These are phyloP conservation scores for Nakazawaea peltata DNA, from an alignment of 805 yeast genomes.

Conservation along the genomic window DNA sequence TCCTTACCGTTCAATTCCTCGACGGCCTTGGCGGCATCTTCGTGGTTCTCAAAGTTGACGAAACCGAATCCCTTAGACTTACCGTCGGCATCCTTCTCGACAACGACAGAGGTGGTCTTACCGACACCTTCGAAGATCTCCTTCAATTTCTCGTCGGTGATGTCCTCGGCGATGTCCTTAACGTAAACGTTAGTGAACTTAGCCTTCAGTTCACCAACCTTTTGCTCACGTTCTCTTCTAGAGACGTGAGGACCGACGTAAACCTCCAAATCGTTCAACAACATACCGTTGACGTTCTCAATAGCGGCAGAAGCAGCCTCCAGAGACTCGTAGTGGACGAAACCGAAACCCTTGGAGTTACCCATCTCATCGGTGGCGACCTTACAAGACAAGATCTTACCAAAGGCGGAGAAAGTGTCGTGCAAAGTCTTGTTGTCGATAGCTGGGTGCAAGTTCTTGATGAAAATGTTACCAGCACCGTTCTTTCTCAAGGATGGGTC, in stretches of 20 bases:
- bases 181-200: slow-evolving; percentile 94
- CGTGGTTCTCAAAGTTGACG: slow-evolving; percentile 84
- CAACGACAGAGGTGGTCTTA: slow-evolving; percentile 70
- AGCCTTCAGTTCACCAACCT: slow-evolving; percentile 82
- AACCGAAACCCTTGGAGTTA: slow-evolving; percentile 91
- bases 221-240: slow-evolving; percentile 89
- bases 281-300: slow-evolving; percentile 97
- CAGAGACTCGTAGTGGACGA: slow-evolving; percentile 90
- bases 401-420: slow-evolving; percentile 96
- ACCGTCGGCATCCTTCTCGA: slow-evolving; percentile 77
- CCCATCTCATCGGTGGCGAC: slow-evolving; percentile 94
- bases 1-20: slow-evolving; percentile 87
- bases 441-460: slow-evolving; percentile 96
- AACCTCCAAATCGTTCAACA: slow-evolving; percentile 91
- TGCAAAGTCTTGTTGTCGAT: slow-evolving; percentile 98
- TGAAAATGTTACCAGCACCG: slow-evolving; percentile 95
- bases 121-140: slow-evolving; percentile 71
- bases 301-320: slow-evolving; percentile 93
- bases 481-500: slow-evolving; percentile 92
- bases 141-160: slow-evolving; percentile 62
- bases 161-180: slow-evolving; percentile 76
- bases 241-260: slow-evolving; percentile 92
- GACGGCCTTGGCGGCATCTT: slow-evolving; percentile 83
- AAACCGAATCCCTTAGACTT: slow-evolving; percentile 95
- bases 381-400: slow-evolving; percentile 92